Conservation (phyloP, 139 green algal genomes). For the Picocystis salinarum region DNA sequence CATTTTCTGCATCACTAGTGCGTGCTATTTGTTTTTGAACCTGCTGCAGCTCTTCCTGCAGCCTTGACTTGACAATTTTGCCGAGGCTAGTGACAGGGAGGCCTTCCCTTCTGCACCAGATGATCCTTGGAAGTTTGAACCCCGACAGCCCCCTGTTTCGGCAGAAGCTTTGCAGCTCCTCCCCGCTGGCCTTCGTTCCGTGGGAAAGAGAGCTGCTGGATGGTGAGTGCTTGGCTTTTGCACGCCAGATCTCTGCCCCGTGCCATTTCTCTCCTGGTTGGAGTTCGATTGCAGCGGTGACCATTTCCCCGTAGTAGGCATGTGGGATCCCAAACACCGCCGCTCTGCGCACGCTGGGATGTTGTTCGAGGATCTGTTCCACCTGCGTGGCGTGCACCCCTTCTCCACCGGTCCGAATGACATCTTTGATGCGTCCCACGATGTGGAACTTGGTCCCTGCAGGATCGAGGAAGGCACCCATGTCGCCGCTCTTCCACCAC, state of each 20-base stretch:
- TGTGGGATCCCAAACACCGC: conserved; percentile 64
- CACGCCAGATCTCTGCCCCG: not conserved
- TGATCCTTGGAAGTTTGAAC: conserved; percentile 42
- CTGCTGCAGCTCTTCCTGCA: too few species aligned
- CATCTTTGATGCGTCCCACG: conserved; percentile 62
- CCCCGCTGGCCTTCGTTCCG: not conserved
- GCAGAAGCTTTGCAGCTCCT: conserved; percentile 28
- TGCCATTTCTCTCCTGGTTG: conserved; percentile 20
- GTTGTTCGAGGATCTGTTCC: conserved; percentile 24
- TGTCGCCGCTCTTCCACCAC: conserved; percentile 65
- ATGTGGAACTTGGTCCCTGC: conserved; percentile 50
- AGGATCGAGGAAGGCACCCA: conserved; percentile 21
- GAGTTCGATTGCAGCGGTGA: conserved; percentile 38
- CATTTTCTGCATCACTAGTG: too few species aligned
- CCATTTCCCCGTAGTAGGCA: conserved; percentile 44
- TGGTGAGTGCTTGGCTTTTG: not conserved
- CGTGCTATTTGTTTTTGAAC: too few species aligned
- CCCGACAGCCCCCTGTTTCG: conserved; percentile 21
- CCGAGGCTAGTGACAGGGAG: too few species aligned
- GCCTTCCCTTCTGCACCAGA: too few species aligned
- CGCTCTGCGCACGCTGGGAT: conserved; percentile 35
- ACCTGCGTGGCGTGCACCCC: conserved; percentile 65
- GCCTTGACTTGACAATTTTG: too few species aligned
- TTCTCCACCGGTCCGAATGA: conserved; percentile 74
- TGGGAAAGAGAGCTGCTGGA: not conserved